phyloP scores from a whole-genome alignment of 1,284 basidiomycete species.

The Cryptococcus sp. region DNA sequence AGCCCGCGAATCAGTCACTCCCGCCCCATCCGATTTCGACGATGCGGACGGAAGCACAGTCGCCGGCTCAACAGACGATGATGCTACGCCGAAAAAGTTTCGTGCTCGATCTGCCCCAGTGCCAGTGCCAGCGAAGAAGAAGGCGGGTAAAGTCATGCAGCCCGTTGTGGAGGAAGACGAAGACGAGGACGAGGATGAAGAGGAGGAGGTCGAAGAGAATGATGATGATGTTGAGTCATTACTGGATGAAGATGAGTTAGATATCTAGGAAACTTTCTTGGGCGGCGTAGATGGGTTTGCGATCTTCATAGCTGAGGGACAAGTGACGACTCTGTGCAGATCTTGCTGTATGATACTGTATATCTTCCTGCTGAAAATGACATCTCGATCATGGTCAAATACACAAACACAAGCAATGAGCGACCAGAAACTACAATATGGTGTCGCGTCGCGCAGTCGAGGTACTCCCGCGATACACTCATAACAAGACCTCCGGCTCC shows the following conservation, averaged over 20 bases:
- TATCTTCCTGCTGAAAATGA: slow-evolving; percentile 1
- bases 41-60: slow-evolving; percentile 6
- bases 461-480: neutral
- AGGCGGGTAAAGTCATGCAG: slow-evolving; percentile 14
- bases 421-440: too few species aligned
- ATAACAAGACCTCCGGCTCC: slow-evolving; percentile 14
- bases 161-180: slow-evolving; percentile 23
- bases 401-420: too few species aligned
- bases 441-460: too few species aligned
- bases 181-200: slow-evolving; percentile 17
- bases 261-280: neutral
- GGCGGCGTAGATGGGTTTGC: too few species aligned
- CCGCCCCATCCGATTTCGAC: slow-evolving; percentile 8
- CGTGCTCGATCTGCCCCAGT: slow-evolving; percentile 3
- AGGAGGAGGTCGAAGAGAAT: slow-evolving; percentile 24
- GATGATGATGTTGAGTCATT: slow-evolving; percentile 33
- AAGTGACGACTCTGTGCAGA: too few species aligned
- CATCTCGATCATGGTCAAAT: neutral
- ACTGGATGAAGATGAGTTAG: slow-evolving; percentile 22
- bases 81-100: slow-evolving; percentile 12
- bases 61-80: slow-evolving; percentile 12
- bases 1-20: slow-evolving; percentile 10
- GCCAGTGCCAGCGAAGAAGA: slow-evolving; percentile 10
- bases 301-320: too few species aligned
- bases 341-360: neutral